Base-by-base conservation (phyloP, 1,284 basidiomycete species). In the Ganoderma boninense region DNA sequence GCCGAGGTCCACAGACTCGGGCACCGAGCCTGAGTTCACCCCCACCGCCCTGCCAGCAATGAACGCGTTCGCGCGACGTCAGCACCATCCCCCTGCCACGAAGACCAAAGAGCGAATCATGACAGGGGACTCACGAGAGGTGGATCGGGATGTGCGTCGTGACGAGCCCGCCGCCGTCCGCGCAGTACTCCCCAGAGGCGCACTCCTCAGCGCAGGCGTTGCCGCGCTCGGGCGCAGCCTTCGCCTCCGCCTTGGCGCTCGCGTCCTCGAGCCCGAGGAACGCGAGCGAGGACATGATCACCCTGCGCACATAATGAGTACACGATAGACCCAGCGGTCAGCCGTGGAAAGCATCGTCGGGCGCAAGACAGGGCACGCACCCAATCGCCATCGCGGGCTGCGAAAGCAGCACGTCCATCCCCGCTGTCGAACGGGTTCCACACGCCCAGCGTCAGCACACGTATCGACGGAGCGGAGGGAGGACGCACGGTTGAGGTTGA, bases 321-420 rank as follows among this genome's bases (percentile, higher is more conserved):
- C n/a, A n/a, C n/a, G n/a, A n/a, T n/a, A n/a, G n/a, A n/a, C n/a
- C n/a, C n/a, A n/a, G n/a, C n/a, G n/a, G n/a, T n/a, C n/a, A n/a
- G n/a, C n/a, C n/a, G n/a, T n/a, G n/a, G n/a, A n/a, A n/a, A n/a
- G n/a, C n/a, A n/a, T n/a, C n/a, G n/a, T n/a, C n/a, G n/a, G n/a
- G n/a, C n/a, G n/a, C n/a, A n/a, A n/a, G 4, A 26, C 18, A 20
- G 18, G n/a, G 54, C 10, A 59, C 71, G 29, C 10, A 65, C 68
- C 68, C 62, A 62, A 66, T 61, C 7, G 66, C 66, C 68, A 70
- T 69, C n/a, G 71, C 71, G 32, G 65, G 65, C 3, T 66, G 52
- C 43, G 68, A 72, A 38, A 72, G 63, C 52, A 72, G 62, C 11
- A 70, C 64, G 64, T 70, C 64, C 71, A 72, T 72, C 14, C 54